These are phyloP conservation scores for Trichoderma sp. DNA, from an alignment of 2,329 filamentous ascomycete species.

Conservation along the genomic window DNA sequence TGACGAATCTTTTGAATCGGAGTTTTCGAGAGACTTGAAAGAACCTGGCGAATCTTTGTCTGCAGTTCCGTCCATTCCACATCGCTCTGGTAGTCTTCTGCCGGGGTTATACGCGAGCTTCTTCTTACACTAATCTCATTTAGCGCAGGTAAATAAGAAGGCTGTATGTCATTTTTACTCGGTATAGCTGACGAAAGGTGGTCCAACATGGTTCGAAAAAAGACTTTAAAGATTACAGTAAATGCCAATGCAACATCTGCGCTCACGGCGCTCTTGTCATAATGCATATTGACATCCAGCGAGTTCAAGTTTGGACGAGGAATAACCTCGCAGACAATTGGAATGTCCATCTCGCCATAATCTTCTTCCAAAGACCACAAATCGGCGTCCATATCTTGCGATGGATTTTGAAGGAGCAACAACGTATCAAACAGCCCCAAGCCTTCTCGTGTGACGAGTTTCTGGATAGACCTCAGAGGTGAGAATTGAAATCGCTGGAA, in stretches of 20 bases:
- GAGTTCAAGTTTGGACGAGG: slow-evolving; percentile 57
- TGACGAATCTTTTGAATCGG: slow-evolving; percentile 55
- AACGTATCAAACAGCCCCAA: slow-evolving; percentile 76
- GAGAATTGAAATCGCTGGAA: slow-evolving; percentile 73
- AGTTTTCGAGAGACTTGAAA: slow-evolving; percentile 62
- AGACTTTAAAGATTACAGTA: slow-evolving; percentile 39
- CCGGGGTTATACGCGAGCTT: slow-evolving; percentile 29
- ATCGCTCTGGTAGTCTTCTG: not conserved
- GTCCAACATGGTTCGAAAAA: slow-evolving; percentile 36
- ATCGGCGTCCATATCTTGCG: slow-evolving; percentile 56
- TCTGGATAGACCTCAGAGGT: slow-evolving; percentile 72
- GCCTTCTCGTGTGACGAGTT: slow-evolving; percentile 46
- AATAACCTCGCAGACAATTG: slow-evolving; percentile 75
- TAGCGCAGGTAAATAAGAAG: slow-evolving; percentile 31
- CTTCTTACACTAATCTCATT: slow-evolving; percentile 33
- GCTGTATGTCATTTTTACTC: slow-evolving; percentile 34
- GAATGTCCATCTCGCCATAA: slow-evolving; percentile 70
- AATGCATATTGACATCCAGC: slow-evolving; percentile 66
- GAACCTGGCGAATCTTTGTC: slow-evolving; percentile 54
- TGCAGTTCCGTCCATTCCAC: slow-evolving; percentile 58
- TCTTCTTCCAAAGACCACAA: slow-evolving; percentile 64
- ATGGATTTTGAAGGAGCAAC: slow-evolving; percentile 73
- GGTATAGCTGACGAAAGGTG: slow-evolving; percentile 37
- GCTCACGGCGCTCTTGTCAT: slow-evolving; percentile 51
- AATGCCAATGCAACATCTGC: slow-evolving; percentile 37